Evolutionary conservation across 139 green algal genomes (phyloP).

Genomic region (Klebsormidium nitens): DNA sequence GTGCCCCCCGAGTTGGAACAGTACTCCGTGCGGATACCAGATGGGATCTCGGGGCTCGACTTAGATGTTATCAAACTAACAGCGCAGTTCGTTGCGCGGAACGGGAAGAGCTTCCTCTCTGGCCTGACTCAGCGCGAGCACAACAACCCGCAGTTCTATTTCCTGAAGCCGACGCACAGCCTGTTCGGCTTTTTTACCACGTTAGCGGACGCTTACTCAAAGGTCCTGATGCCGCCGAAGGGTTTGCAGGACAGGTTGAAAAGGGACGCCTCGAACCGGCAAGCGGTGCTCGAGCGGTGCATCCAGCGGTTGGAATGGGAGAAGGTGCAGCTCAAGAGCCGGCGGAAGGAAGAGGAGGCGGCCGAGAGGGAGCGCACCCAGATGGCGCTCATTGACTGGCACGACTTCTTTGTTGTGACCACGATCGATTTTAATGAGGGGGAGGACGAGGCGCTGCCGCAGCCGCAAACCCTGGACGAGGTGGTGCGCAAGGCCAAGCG

Average conservation of each 20-base stretch:
- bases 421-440: slow-evolving; percentile 89
- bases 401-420: slow-evolving; percentile 96
- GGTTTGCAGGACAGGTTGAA: slow-evolving; percentile 54
- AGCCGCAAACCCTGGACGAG: slow-evolving; percentile 76
- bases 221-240: slow-evolving; percentile 87
- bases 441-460: slow-evolving; percentile 83
- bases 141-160: slow-evolving; percentile 80
- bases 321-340: slow-evolving; percentile 58
- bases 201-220: slow-evolving; percentile 87
- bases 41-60: slow-evolving; percentile 76
- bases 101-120: slow-evolving; percentile 72
- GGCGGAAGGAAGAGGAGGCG: slow-evolving; percentile 63
- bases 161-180: slow-evolving; percentile 92
- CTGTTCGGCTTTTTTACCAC: slow-evolving; percentile 90
- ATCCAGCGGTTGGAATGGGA: slow-evolving; percentile 89
- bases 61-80: slow-evolving; percentile 94
- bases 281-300: slow-evolving; percentile 65
- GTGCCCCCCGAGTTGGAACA: slow-evolving; percentile 76
- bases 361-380: slow-evolving; percentile 77
- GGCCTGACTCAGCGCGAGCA: slow-evolving; percentile 75
- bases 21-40: slow-evolving; percentile 85
- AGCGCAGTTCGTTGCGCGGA: slow-evolving; percentile 90
- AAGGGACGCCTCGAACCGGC: slow-evolving; percentile 47
- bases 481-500: slow-evolving; percentile 48
- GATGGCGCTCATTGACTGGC: slow-evolving; percentile 91